Base-by-base conservation (phyloP, 2,329 filamentous ascomycete species). In the Albophoma yamanashiensis region DNA sequence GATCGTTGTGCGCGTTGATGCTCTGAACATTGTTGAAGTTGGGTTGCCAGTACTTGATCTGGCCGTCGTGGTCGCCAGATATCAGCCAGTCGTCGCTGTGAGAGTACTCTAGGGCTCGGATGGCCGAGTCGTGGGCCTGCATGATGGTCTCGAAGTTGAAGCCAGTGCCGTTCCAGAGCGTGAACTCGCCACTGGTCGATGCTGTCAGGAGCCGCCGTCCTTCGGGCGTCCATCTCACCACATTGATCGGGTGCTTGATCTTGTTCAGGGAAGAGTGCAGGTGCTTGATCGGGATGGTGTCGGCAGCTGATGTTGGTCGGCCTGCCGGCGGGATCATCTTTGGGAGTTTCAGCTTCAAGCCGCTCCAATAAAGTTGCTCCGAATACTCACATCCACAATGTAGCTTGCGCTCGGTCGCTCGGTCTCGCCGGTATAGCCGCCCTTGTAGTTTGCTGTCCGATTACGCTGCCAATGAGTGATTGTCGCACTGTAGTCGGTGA, bases 131-230 rank as follows among this genome's bases (percentile, higher is more conserved):
- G 74, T 97, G 93, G 45, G 93, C 93, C 78, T 96, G 92, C 89
- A 97, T 97, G 36, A 99, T 97, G 4, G 94, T 97, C 77, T 99
- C 94, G 68, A 99, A 99, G 74, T 99, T 97, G 82, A 99, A 99
- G 31, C 92, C 93, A 52, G 93, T 97, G 64, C 94, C 94, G 72
- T 99, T 99, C 94, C 94, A 99, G 4, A 99, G 76, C 45, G 95
- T 99, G 69, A 99, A 99, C 73, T 99, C 94, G 69, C 94, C 94
- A 72, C 93, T 97, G 66, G 92, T 96, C 0, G 92, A 96, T 27
- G 92, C 94, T 0, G 94, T 97, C 71, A 99, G 81, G 60, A 99
- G 78, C 66, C 94, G 83, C 62, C 94, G 87, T 36, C 94, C 94
- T 74, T 99, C 94, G 8, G 94, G 94, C 20, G 95, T 99, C 94